phyloP scores from a whole-genome alignment of 2,329 filamentous ascomycete species.

The Arthroderma sp. region DNA sequence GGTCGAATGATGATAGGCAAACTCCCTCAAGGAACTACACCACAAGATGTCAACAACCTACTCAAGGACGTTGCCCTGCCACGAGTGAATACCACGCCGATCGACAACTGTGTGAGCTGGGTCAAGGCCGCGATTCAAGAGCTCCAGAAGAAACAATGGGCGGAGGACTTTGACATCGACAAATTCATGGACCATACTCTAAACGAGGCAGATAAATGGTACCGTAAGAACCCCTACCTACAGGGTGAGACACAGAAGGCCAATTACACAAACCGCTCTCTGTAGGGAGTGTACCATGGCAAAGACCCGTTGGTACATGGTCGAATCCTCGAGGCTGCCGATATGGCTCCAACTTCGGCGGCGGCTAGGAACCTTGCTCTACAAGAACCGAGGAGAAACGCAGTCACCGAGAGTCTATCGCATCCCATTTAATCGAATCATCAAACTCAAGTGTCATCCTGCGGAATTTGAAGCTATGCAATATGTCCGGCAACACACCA shows the following conservation, averaged over 20 bases:
- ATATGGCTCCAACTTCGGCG: background rate
- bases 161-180: background rate
- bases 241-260: too few species aligned
- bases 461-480: conserved; percentile 7
- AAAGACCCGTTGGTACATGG: background rate
- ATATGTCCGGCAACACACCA: conserved; percentile 6
- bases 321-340: background rate
- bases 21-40: background rate
- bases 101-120: background rate
- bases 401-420: background rate
- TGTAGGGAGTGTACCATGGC: background rate
- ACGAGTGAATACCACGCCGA: background rate
- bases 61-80: background rate
- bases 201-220: background rate
- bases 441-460: conserved; percentile 4
- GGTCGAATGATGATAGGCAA: background rate
- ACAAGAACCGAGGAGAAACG: background rate
- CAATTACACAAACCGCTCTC: too few species aligned
- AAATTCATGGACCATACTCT: background rate
- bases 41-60: background rate
- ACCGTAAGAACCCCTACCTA: background rate
- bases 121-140: background rate
- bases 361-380: background rate
- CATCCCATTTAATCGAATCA: background rate
- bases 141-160: background rate